Base-by-base conservation (phyloP, 169 alveolate genomes). In the Plasmodium malariae region DNA sequence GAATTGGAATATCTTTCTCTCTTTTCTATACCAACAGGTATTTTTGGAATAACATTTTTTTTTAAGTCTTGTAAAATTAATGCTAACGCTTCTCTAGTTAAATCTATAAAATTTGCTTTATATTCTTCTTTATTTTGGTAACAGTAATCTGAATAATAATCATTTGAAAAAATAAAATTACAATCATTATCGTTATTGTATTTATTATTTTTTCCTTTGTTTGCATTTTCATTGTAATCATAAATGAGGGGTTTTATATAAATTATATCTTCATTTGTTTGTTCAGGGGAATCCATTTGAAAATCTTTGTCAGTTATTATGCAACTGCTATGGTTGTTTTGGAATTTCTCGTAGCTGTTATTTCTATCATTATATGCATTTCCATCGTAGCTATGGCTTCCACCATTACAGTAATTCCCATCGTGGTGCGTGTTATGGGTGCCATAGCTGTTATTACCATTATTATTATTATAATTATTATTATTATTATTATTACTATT, bases 11-110 rank as follows among this genome's bases (percentile, higher is more conserved):
- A 78, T 54, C 89, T 78, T 34, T 78, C 89, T 28, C 89, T 78
- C 63, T 78, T 78, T 54, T 78, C 89, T 34, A 78, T 62, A 34
- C 89, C 89, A 17, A 78, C 89, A 11, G 89, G 89, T 4, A 78
- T 63, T 78, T 78, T 78, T 7, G 89, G 89, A 12, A 78, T 63
- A 0, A 78, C 89, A 54, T 78, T 78, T 45, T 78, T 78, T 78
- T 78, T 78, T 43, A 78, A 48, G 30, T 78, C 89, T 69, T 78
- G 74, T 28, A 78, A 30, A 43, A 78, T 78, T 63, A 78, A 63
- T 14, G 89, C 55, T 40, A 78, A 55, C 11, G 89, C 89, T 45
- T 78, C 89, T 55, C 89, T 78, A 24, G 89, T 78, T 26, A 78
- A 34, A 68, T 78, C 89, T 5, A 78, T 78, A 78, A 78, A 78